Base-by-base conservation (phyloP, 257 asterid genomes). In the Nicotiana sylvestris region DNA sequence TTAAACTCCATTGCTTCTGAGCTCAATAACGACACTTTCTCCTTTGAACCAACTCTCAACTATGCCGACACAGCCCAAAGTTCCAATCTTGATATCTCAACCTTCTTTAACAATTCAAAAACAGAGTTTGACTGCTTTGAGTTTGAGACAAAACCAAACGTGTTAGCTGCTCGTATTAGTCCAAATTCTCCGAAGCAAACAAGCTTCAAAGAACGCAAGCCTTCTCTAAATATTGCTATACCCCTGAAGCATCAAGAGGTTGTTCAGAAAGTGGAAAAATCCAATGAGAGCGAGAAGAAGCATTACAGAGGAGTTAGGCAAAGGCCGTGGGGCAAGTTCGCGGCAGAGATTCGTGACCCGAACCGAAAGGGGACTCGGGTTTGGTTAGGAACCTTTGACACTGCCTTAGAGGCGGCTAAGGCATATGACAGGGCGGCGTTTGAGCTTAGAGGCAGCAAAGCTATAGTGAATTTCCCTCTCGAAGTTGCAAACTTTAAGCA, bases 381-480 rank as follows among this genome's bases (percentile, higher is more conserved):
- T 12, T 92, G 97, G 97, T 90, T 92, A 35, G 97, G 97, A 9
- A 92, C 97, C 11, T 92, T 89, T 70, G 93, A 92, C 35, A 92
- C 94, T 10, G 95, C 92, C 32, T 58, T 92, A 43, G 97, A 91
- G 76, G 95, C 97, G 8, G 97, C 97, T 2, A 90, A 69, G 49
- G 97, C 97, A 2, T 92, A 92, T 80, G 97, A 92, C 17, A 87
- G 93, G 84, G 97, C 97, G 66, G 97, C 97, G 85, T 92, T 92
- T 89, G 88, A 83, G 88, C 87, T 92, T 33, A 83, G 97, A 43
- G 95, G 95, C 0, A 88, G 95, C 83, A 92, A 91, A 66, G 95
- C 97, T 5, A 91, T 92, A 15, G 81, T 92, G 15, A 92, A 92
- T 57, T 92, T 92, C 83, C 99, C 99, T 1, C 97, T 92, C 4